Base-by-base conservation (phyloP, 345 rosid species). In the Erysimum cheiranthoides region DNA sequence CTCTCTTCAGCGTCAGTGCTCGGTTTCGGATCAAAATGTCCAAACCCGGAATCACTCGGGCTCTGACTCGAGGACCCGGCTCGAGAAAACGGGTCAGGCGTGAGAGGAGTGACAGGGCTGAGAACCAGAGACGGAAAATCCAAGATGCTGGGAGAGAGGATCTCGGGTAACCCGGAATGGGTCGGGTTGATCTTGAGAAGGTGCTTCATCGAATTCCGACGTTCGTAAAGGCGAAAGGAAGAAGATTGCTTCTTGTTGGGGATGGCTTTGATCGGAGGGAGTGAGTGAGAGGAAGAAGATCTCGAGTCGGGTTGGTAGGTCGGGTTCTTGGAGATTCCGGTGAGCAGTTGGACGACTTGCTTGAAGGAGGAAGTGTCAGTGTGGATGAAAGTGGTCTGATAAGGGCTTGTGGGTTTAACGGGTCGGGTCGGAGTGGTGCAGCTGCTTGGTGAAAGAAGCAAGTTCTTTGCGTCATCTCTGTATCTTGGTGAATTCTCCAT, bases 301-400 rank as follows among this genome's bases (percentile, higher is more conserved):
- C 80, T 58, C 3, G 73, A 40, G 36, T 78, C 80, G 67, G 85
- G 50, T 50, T 76, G 31, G 17, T 70, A 51, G 21, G 50, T 35
- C 49, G 32, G 71, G 56, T 45, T 61, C 49, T 61, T 35, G 63
- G 88, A 71, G 64, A 85, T 82, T 70, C 97, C 97, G 35, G 98
- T 93, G 10, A 93, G 85, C 92, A 88, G 83, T 70, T 91, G 98
- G 62, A 93, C 98, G 39, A 93, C 90, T 80, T 86, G 91, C 69
- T 89, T 91, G 88, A 93, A 93, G 64, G 97, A 86, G 57, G 91
- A 77, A 43, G 84, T 70, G 53, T 93, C 97, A 0, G 98, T 94
- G 64, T 88, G 86, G 71, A 91, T 88, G 78, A 88, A 88, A 52
- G 93, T 93, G 10, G 90, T 92, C 13, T 89, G 93, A 83, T 81